Percentiles rank a stretch among this genome's conserved stretches.
Evolutionary conservation across 1,139 yeast genomes (phyloP).

Genomic region (Pichia norvegensis): DNA sequence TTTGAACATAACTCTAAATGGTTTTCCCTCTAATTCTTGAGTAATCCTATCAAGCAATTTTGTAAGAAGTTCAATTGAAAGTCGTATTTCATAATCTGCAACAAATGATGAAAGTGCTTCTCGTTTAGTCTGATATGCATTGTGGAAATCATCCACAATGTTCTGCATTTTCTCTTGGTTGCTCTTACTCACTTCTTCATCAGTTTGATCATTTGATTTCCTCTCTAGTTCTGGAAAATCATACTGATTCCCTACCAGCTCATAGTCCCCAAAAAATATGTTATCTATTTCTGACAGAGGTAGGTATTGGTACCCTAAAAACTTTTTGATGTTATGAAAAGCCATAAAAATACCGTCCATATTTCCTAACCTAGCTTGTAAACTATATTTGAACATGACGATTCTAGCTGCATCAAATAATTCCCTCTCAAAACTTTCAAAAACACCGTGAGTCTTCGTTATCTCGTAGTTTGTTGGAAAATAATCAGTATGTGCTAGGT

Average conservation of each 20-base stretch:
- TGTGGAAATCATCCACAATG: constrained; percentile 22
- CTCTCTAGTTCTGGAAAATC: constrained; percentile 6
- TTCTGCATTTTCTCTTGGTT: constrained; percentile 11
- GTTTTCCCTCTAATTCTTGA: constrained; percentile 23
- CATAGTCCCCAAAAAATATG: constrained; percentile 36
- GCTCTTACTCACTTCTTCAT: neutral
- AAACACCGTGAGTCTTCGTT: constrained; percentile 49
- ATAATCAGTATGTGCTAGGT: constrained; percentile 54
- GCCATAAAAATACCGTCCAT: constrained; percentile 97
- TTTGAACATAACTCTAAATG: constrained; percentile 22
- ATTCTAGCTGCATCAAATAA: constrained; percentile 66
- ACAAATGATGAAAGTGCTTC: constrained; percentile 38
- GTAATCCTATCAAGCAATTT: constrained; percentile 39
- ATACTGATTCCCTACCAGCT: constrained; percentile 1
- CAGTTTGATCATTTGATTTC: constrained; percentile 1
- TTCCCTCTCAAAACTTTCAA: constrained; percentile 77
- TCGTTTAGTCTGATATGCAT: constrained; percentile 25
- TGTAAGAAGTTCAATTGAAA: constrained; percentile 53
- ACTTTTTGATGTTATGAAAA: constrained; percentile 70
- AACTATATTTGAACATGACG: constrained; percentile 71
- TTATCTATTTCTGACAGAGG: constrained; percentile 68
- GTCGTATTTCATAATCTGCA: constrained; percentile 67
- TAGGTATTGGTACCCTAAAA: constrained; percentile 87
- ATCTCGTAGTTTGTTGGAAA: constrained; percentile 58
- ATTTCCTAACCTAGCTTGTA: constrained; percentile 90